Percentiles rank a stretch among this genome's conserved stretches.
Evolutionary conservation across 2,329 filamentous ascomycete species (phyloP).

Genomic region (Trichoderma gracile): DNA sequence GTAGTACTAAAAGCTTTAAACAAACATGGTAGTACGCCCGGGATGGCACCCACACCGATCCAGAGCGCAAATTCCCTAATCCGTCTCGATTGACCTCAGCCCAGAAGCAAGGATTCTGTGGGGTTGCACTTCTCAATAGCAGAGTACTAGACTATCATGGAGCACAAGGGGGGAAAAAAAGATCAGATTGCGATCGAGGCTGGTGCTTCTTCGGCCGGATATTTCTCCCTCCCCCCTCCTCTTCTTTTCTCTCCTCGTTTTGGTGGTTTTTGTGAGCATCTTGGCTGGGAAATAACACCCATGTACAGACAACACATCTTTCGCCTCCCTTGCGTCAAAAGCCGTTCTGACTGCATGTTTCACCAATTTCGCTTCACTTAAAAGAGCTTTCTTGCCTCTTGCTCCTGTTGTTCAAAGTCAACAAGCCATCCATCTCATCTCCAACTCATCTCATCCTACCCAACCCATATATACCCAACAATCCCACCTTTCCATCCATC

Average conservation of each 20-base stretch:
- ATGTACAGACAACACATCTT: no score
- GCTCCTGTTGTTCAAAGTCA: not conserved
- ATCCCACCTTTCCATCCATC: not conserved
- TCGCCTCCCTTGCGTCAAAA: slow-evolving; percentile 9
- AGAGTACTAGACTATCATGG: no score
- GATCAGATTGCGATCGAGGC: not conserved
- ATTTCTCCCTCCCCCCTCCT: not conserved
- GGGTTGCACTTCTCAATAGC: no score
- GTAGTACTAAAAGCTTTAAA: no score
- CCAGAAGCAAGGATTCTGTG: not conserved
- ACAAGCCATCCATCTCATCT: not conserved
- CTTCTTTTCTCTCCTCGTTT: not conserved
- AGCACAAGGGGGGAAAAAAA: no score
- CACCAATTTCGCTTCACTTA: slow-evolving; percentile 1
- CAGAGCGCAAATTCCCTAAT: not conserved
- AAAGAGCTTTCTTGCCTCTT: not conserved
- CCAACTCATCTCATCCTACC: not conserved
- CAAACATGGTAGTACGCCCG: no score
- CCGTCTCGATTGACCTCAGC: slow-evolving; percentile 8
- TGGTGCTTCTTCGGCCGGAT: not conserved
- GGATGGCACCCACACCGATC: no score
- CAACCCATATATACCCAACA: no score
- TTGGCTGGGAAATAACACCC: no score
- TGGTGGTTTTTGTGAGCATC: no score
- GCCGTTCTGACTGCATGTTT: not conserved